Conservation (phyloP, 768 basidiomycete species). For the Leccinum obscurum region DNA sequence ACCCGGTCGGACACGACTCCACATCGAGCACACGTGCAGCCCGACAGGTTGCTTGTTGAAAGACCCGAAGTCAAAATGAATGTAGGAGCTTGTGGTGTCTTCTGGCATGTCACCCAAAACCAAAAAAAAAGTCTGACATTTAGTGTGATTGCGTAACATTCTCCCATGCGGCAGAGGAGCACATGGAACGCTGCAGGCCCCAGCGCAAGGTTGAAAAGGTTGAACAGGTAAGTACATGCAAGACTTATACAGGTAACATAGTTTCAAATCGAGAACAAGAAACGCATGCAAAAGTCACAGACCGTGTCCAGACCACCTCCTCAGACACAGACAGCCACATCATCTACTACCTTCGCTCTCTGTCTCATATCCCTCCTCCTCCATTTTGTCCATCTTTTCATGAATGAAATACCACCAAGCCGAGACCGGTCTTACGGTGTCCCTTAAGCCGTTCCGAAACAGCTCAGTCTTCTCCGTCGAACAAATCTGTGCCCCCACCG, state of each 20-base stretch:
- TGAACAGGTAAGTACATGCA: no score
- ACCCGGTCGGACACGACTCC: no score
- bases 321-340: neutral
- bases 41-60: no score
- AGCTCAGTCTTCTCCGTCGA: slow-evolving; percentile 31
- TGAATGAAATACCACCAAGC: slow-evolving; percentile 35
- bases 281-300: neutral
- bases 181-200: no score
- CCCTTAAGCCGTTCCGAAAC: slow-evolving; percentile 32
- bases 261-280: neutral
- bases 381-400: neutral
- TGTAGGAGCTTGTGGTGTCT: no score
- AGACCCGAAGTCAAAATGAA: no score
- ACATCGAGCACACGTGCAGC: no score
- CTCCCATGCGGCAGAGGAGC: no score
- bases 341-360: neutral
- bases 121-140: no score
- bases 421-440: slow-evolving; percentile 32
- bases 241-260: neutral
- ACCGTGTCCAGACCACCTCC: neutral
- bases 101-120: no score
- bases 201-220: no score
- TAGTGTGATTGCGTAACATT: no score
- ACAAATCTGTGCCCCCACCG: slow-evolving; percentile 30
- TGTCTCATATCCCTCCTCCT: neutral